phyloP scores from a whole-genome alignment of 2,329 filamentous ascomycete genomes.

The Neoascochyta sp. region DNA sequence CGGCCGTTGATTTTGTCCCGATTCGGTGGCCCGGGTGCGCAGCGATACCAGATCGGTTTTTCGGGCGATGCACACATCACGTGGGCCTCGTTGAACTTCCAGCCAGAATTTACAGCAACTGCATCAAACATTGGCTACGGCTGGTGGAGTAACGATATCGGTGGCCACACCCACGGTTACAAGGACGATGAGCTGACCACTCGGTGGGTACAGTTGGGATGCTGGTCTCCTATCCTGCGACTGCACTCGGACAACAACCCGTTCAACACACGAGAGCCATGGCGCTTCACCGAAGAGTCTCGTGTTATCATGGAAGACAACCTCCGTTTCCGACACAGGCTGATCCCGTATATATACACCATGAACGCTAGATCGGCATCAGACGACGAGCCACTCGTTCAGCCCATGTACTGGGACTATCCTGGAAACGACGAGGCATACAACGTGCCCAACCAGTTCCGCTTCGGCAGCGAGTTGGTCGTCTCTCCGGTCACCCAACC shows the following conservation, averaged over 20 bases:
- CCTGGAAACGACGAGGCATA: slow-evolving; percentile 54
- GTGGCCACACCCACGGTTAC: slow-evolving; percentile 57
- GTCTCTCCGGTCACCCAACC: slow-evolving; percentile 56
- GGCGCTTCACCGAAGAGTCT: slow-evolving; percentile 51
- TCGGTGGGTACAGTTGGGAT: slow-evolving; percentile 61
- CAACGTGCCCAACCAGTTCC: slow-evolving; percentile 55
- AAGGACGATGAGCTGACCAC: slow-evolving; percentile 57
- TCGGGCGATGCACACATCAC: slow-evolving; percentile 59
- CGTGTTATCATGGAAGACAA: slow-evolving; percentile 48
- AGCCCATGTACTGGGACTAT: slow-evolving; percentile 62
- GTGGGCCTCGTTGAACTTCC: slow-evolving; percentile 60
- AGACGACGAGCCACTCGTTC: slow-evolving; percentile 52
- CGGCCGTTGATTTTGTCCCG: slow-evolving; percentile 57
- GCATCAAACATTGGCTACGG: slow-evolving; percentile 65
- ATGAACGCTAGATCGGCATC: slow-evolving; percentile 50
- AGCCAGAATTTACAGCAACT: slow-evolving; percentile 64
- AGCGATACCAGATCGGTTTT: slow-evolving; percentile 63
- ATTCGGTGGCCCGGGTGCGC: slow-evolving; percentile 60
- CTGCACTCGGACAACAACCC: slow-evolving; percentile 57
- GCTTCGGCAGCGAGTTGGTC: slow-evolving; percentile 56
- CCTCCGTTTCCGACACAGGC: slow-evolving; percentile 54
- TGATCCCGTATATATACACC: slow-evolving; percentile 60
- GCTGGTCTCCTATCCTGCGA: slow-evolving; percentile 59
- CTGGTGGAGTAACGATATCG: slow-evolving; percentile 67
- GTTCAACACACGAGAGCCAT: slow-evolving; percentile 62